phyloP scores from a whole-genome alignment of 257 asterid species.

The Solanum chiquidenum region DNA sequence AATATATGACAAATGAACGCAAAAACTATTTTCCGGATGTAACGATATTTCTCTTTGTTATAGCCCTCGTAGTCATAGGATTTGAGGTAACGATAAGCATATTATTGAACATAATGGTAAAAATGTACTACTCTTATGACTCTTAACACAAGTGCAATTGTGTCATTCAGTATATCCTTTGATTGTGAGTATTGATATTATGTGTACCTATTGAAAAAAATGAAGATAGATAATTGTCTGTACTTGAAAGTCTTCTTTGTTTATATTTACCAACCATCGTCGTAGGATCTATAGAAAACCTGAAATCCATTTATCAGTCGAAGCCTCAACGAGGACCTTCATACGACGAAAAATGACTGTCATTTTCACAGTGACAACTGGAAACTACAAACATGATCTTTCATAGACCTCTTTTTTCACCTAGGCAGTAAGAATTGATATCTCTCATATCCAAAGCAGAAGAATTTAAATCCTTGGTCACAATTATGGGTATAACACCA shows the following conservation, averaged over 20 bases:
- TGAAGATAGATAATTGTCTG: not conserved
- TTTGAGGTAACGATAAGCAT: not conserved
- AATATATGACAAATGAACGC: not conserved
- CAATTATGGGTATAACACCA: not conserved
- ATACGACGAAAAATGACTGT: not conserved
- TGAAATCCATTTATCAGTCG: not conserved
- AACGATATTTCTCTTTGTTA: not conserved
- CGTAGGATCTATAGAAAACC: not conserved
- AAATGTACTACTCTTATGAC: not conserved
- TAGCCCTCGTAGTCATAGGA: not conserved
- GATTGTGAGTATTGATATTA: not conserved
- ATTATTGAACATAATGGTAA: not conserved
- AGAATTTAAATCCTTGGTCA: not conserved
- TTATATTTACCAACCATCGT: too few species aligned
- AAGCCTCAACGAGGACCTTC: not conserved
- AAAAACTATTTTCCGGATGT: not conserved
- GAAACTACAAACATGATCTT: not conserved
- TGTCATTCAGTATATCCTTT: not conserved
- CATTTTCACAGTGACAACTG: not conserved
- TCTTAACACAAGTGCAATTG: not conserved
- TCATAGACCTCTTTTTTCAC: not conserved
- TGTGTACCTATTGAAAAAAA: not conserved
- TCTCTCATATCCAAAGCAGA: not conserved
- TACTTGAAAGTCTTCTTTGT: not conserved
- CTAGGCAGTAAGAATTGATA: not conserved